Evolutionary conservation across 768 basidiomycete genomes (phyloP).

Genomic region (Boletellus sp.): DNA sequence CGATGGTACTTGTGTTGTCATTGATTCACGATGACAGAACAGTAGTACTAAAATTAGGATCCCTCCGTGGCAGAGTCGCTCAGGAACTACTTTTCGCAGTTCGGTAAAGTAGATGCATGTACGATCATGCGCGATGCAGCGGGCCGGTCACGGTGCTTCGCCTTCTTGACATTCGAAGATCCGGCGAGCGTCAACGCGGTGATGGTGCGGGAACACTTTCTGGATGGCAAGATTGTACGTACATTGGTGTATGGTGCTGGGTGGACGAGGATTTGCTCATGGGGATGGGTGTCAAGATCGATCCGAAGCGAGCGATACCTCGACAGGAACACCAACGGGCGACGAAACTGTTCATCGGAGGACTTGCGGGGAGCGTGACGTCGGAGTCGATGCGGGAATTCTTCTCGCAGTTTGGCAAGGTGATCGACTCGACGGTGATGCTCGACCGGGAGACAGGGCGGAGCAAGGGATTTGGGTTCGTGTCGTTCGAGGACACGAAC

Average conservation of each 20-base stretch:
- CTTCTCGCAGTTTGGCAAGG: conserved; percentile 91
- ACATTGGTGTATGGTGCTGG: conserved; percentile 20
- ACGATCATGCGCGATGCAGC: conserved; percentile 98
- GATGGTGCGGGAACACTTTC: conserved; percentile 89
- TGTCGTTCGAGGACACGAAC: conserved; percentile 90
- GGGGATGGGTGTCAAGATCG: conserved; percentile 63
- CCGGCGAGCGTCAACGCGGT: conserved; percentile 92
- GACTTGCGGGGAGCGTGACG: conserved; percentile 86
- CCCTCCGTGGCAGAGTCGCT: conserved; percentile 54
- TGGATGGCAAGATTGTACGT: conserved; percentile 96
- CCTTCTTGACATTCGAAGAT: conserved; percentile 94
- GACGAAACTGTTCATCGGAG: conserved; percentile 95
- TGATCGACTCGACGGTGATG: conserved; percentile 99
- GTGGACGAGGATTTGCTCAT: conserved; percentile 19
- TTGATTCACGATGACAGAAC: conserved; percentile 31
- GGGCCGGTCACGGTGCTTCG: conserved; percentile 94
- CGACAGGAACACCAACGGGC: conserved; percentile 91
- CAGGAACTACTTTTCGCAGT: conserved; percentile 89
- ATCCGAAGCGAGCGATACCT: conserved; percentile 98
- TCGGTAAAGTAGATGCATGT: conserved; percentile 95
- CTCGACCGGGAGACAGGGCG: conserved; percentile 92
- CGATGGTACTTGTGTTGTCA: conserved; percentile 72
- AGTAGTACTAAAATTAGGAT: conserved; percentile 41
- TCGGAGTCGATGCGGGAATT: conserved; percentile 91
- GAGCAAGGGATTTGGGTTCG: conserved; percentile 97